These are phyloP conservation scores for Trichocladium uniseriatum DNA, from an alignment of 495 filamentous ascomycete species.

Conservation along the genomic window DNA sequence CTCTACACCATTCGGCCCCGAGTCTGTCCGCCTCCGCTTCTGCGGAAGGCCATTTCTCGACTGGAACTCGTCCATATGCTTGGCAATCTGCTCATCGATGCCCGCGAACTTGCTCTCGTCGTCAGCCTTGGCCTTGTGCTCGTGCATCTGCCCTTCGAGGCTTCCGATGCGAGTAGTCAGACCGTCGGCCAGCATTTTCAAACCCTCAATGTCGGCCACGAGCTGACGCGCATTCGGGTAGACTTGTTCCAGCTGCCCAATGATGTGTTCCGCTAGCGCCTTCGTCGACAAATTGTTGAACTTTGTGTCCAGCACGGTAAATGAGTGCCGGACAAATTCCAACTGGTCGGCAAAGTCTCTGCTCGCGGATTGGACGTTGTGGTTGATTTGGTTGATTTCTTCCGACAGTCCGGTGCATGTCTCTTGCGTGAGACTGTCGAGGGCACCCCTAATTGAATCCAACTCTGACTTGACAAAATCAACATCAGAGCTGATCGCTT, in stretches of 20 bases:
- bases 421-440: neutral
- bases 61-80: neutral
- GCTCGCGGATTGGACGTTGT: neutral
- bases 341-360: neutral
- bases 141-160: neutral
- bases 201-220: neutral
- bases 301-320: slow-evolving; percentile 13
- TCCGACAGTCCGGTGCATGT: neutral
- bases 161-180: neutral
- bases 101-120: neutral
- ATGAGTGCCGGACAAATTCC: neutral
- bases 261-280: slow-evolving; percentile 17
- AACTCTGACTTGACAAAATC: neutral
- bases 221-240: slow-evolving; percentile 11
- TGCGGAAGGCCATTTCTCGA: neutral
- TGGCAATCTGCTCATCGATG: neutral
- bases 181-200: neutral
- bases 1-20: neutral
- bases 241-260: slow-evolving; percentile 18
- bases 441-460: neutral
- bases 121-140: neutral
- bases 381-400: neutral
- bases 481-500: neutral
- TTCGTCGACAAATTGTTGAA: slow-evolving; percentile 25
- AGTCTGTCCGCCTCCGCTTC: slow-evolving; percentile 2